Evolutionary conservation across 495 filamentous ascomycete genomes (phyloP), one percentile per base, ranked within the genome.

Genomic region (Xylaria curta): DNA sequence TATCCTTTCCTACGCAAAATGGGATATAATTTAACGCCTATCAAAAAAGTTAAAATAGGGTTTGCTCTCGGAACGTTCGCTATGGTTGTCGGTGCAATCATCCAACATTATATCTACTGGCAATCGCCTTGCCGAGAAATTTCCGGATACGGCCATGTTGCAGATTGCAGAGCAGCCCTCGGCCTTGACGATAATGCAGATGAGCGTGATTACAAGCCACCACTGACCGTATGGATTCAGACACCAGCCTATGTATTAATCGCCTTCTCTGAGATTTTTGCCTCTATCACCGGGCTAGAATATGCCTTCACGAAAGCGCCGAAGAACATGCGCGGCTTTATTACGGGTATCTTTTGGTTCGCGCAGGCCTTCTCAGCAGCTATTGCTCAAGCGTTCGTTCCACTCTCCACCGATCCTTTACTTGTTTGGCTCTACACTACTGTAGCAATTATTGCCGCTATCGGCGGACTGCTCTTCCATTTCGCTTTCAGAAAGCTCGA

Each of bases 261-360:
- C 66, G 91, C 86, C 71, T 81, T 93, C n/a, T 89, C 89, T n/a
- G 92, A 93, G 80, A 92, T 93, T 72, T 86, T 93, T 71, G 90
- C 90, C 0, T 89, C 85, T 61, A 83, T 86, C 72, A 84, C 85
- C 0, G 83, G 82, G 13, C 81, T 85, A 64, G 88, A 90, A 70
- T 94, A 94, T 70, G 93, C 92, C 6, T 94, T 89, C 78, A 92
- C 89, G 75, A 93, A 95, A 81, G 92, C 93, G 1, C 93, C 93
- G 8, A 86, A 83, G 72, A 93, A 91, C 79, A 93, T 95, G 91
- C 86, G 91, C 12, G 91, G 89, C 13, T 85, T 93, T 44, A 89
- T 94, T 28, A 89, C 89, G 74, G 87, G 90, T 6, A 81, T 93
- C 51, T 86, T 86, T 38, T 85, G 93, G 53, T 92, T 94, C 80